Percentiles rank a stretch among this genome's conserved stretches.
These are phyloP conservation scores for Entophlyctis helioformis DNA, from an alignment of 192 early-diverging fungal species.

Conservation along the genomic window DNA sequence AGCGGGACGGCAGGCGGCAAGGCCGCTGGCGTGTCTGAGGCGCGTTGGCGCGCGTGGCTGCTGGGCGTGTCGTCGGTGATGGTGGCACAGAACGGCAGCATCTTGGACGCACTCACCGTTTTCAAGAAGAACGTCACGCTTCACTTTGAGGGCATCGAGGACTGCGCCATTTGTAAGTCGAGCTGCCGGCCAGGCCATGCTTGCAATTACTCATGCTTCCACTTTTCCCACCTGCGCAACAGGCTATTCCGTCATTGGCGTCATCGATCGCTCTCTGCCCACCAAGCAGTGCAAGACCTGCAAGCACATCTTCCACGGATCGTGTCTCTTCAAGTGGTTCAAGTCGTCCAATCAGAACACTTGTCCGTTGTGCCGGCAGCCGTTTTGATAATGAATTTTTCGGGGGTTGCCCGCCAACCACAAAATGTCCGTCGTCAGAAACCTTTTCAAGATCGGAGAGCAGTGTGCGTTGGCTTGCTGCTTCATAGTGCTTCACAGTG, in stretches of 20 bases:
- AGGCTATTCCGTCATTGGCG: slow-evolving; percentile 82
- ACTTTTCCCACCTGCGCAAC: background rate
- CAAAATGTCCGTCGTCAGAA: background rate
- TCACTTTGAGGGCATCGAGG: slow-evolving; percentile 93
- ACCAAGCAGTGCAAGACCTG: slow-evolving; percentile 85
- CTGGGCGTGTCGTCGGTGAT: slow-evolving; percentile 45
- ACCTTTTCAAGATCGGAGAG: background rate
- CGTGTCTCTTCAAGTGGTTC: slow-evolving; percentile 84
- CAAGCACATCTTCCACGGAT: slow-evolving; percentile 87
- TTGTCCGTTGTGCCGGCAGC: slow-evolving; percentile 2
- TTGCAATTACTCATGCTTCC: background rate
- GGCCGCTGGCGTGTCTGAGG: slow-evolving; percentile 56
- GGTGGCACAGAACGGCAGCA: slow-evolving; percentile 61
- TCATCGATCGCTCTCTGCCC: slow-evolving; percentile 75
- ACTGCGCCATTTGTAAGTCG: slow-evolving; percentile 79
- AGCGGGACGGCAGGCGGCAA: slow-evolving; percentile 34
- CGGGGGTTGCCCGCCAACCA: no score
- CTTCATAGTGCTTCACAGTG: no score
- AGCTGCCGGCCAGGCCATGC: background rate
- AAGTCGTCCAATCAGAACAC: slow-evolving; percentile 2
- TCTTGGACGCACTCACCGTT: slow-evolving; percentile 66
- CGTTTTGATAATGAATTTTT: background rate
- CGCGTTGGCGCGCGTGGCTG: slow-evolving; percentile 55
- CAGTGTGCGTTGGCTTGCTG: no score
- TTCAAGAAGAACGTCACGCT: slow-evolving; percentile 77